Conservation (phyloP, 2,329 filamentous ascomycete species). For the Cladobotryum mycophilum region DNA sequence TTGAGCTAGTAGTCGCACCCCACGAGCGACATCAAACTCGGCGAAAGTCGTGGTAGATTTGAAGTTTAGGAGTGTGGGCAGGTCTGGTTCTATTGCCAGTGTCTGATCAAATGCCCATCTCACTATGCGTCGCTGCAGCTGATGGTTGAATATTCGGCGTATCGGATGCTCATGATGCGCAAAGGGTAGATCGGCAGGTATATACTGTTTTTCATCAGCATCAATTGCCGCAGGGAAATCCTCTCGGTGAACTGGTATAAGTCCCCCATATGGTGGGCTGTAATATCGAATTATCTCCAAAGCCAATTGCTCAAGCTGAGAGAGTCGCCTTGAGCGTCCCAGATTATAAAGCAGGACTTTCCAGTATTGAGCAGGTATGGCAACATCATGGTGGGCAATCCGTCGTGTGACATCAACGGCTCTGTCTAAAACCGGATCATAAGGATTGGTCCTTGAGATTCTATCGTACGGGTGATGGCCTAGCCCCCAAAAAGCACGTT, state of each 20-base stretch:
- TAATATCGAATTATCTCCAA: slow-evolving; percentile 38
- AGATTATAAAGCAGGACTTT: slow-evolving; percentile 38
- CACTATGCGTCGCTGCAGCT: slow-evolving; percentile 35
- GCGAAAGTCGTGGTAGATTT: slow-evolving; percentile 11
- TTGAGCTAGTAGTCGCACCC: slow-evolving; percentile 29
- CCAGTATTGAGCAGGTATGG: slow-evolving; percentile 35
- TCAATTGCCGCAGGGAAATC: slow-evolving; percentile 32
- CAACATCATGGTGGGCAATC: slow-evolving; percentile 25
- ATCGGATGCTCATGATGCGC: slow-evolving; percentile 40
- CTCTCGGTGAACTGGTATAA: slow-evolving; percentile 37
- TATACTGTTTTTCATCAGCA: slow-evolving; percentile 17
- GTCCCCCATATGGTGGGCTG: slow-evolving; percentile 20
- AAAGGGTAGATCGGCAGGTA: slow-evolving; percentile 36
- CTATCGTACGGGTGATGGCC: slow-evolving; percentile 20
- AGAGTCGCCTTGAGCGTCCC: slow-evolving; percentile 36
- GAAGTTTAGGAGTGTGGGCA: slow-evolving; percentile 9
- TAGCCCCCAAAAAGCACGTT: slow-evolving; percentile 21
- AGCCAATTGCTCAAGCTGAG: slow-evolving; percentile 39
- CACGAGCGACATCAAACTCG: slow-evolving; percentile 29
- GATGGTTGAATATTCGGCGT: slow-evolving; percentile 37
- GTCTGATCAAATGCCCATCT: slow-evolving; percentile 41
- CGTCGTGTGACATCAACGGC: slow-evolving; percentile 25
- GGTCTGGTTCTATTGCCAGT: slow-evolving; percentile 18
- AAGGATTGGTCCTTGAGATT: slow-evolving; percentile 1
- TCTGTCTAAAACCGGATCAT: slow-evolving; percentile 22